Evolutionary conservation across 176 grass and related monocot genomes (phyloP), one percentile per base, ranked within the genome.

Genomic region (Alopecurus myosuroides): DNA sequence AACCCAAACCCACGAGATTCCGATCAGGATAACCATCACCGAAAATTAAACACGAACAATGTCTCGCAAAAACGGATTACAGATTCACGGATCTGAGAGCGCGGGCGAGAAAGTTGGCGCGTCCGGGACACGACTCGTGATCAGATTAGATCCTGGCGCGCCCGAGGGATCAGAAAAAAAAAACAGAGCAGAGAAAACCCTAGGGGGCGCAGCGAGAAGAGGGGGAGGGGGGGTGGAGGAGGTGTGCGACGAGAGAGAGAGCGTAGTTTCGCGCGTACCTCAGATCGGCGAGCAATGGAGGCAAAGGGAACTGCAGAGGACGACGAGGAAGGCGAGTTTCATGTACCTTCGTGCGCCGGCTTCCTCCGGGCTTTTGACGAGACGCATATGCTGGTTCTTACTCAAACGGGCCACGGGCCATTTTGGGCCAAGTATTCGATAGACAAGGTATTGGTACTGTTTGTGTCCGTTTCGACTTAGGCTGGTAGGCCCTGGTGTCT

Each of bases 271-370:
- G 76, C 48, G n/a, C 76, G 77, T 76, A 84, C 87, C 87, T 89
- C 67, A 89, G 87, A 89, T 89, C 87, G 72, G 87, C 35, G 66
- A 56, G 66, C 34, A 33, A 28, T 45, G 44, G 31, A 49, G 42
- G 45, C 23, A 55, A 55, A 75, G 55, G 35, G 44, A 68, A 81
- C 34, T 37, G 45, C 34, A 19, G 35, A 42, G 49, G 34, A 53
- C 22, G 64, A 55, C 15, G 80, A 71, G 23, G 66, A 55, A 30
- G 25, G 66, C n/a, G 49, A 6, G 70, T 42, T 83, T 49, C 28
- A 30, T 19, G 25, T 18, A 73, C 15, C 63, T 67, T 67, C 63
- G 63, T 22, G 28, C 23, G 40, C 23, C 7, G 70, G 70, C 4
- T 73, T 73, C 70, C 70, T 73, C 41, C 70, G 23, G 69, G 9